Conservation (phyloP, 805 yeast species). For the Lipomyces anomalus region DNA sequence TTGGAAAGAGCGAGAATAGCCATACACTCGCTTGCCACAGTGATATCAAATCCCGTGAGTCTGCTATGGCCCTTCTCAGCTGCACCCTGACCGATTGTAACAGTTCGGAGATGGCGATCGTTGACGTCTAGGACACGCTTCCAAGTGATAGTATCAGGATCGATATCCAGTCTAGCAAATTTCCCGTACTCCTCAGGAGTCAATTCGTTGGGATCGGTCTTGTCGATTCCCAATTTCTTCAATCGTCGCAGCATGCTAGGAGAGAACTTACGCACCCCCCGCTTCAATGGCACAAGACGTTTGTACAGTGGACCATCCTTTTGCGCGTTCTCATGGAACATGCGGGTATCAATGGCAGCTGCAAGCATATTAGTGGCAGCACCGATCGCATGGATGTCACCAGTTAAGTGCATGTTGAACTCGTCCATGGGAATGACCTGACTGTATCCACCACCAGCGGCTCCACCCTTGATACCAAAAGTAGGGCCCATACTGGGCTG, state of each 20-base stretch:
- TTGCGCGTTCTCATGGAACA: conserved; percentile 90
- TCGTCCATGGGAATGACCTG: conserved; percentile 99
- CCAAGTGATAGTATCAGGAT: conserved; percentile 85
- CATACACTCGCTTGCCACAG: conserved; percentile 96
- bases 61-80: conserved; percentile 87
- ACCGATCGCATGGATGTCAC: conserved; percentile 94
- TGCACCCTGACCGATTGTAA: conserved; percentile 86
- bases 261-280: conserved; percentile 74
- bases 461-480: conserved; percentile 98
- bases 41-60: conserved; percentile 87
- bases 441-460: conserved; percentile 98
- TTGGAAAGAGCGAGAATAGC: conserved; percentile 85
- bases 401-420: conserved; percentile 94
- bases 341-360: conserved; percentile 94
- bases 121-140: conserved; percentile 91
- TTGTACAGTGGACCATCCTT: conserved; percentile 74
- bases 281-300: conserved; percentile 79
- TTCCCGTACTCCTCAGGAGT: conserved; percentile 65
- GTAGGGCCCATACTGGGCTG: conserved; percentile 99
- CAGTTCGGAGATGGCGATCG: conserved; percentile 82
- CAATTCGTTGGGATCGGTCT: conserved; percentile 74
- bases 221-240: conserved; percentile 70
- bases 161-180: conserved; percentile 81
- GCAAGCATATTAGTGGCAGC: conserved; percentile 91
- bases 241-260: conserved; percentile 72